Base-by-base conservation (phyloP, 2,329 filamentous ascomycete species). In the Sclerotinia nivalis region DNA sequence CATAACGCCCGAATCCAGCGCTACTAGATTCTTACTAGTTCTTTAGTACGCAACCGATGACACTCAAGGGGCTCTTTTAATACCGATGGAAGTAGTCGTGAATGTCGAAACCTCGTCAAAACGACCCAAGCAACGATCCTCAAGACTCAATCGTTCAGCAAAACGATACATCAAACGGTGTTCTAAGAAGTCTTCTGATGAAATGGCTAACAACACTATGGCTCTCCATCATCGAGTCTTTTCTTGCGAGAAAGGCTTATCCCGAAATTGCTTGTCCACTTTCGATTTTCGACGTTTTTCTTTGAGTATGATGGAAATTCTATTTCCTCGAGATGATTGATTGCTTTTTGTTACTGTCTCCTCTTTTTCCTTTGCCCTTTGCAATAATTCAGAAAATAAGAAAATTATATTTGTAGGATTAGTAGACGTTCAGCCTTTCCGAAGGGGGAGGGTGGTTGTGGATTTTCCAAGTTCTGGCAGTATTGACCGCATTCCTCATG, bases 281-380 rank as follows among this genome's bases (percentile, higher is more conserved):
- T 65, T 65, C 34, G 34, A 59, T 40, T 59, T 59, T 59, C n/a
- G 9, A 40, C 47, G 31, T 43, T 65, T 65, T 52, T 52, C 61
- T 65, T n/a, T 65, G 22, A 65, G 47, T 65, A 28, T 54, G 49
- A 52, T 65, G 47, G 61, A 65, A 52, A 65, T 52, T 20, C 47
- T 54, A 40, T 65, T 65, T 65, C 49, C 61, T 28, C 61, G 9
- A 7, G n/a, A 52, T 43, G 47, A 65, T 28, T 37, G n/a, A 65
- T 52, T 28, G 47, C 47, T 52, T 52, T 52, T 65, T 65, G 47
- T 65, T 8, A 13, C 31, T 13, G 47, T 28, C 2, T 40, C 0
- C 15, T n/a, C 1, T 22, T 4, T 43, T 52, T 28, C 31, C n/a
- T 52, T 65, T 52, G 47, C 9, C 61, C 5, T 9, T 62, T 65